These are phyloP conservation scores for Xylariaceae sp. DNA, from an alignment of 2,329 filamentous ascomycete species.

Conservation along the genomic window DNA sequence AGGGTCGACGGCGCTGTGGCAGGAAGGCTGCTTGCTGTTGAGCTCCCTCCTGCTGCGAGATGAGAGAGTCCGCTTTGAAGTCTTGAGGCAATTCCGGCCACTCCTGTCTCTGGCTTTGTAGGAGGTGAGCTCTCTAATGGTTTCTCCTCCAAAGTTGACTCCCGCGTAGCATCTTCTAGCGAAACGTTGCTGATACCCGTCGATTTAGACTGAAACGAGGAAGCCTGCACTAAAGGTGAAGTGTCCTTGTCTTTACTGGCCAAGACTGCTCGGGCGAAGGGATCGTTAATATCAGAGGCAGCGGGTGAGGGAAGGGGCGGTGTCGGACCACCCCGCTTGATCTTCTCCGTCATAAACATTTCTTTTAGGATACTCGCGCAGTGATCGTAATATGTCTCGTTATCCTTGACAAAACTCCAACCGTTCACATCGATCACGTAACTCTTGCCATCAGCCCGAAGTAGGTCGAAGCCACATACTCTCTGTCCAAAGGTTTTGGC, in stretches of 20 bases:
- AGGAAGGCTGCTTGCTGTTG: slow-evolving; percentile 33
- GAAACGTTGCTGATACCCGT: slow-evolving; percentile 9
- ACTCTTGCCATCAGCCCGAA: slow-evolving; percentile 83
- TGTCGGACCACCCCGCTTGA: slow-evolving; percentile 58
- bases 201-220: slow-evolving; percentile 19
- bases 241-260: slow-evolving; percentile 39
- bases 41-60: slow-evolving; percentile 21
- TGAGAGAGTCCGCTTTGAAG: slow-evolving; percentile 32
- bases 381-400: slow-evolving; percentile 96
- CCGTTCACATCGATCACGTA: slow-evolving; percentile 99
- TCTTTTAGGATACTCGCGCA: slow-evolving; percentile 81
- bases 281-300: slow-evolving; percentile 37
- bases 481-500: slow-evolving; percentile 88
- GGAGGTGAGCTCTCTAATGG: slow-evolving; percentile 10
- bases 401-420: slow-evolving; percentile 99
- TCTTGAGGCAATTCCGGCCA: slow-evolving; percentile 27
- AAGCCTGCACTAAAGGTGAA: slow-evolving; percentile 16
- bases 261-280: slow-evolving; percentile 25
- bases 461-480: slow-evolving; percentile 91
- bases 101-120: slow-evolving; percentile 23
- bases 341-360: slow-evolving; percentile 79
- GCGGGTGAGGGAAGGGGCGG: slow-evolving; percentile 49
- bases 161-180: slow-evolving; percentile 17
- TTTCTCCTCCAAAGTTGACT: slow-evolving; percentile 22
- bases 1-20: slow-evolving; percentile 37